Evolutionary conservation across 345 rosid genomes (phyloP).

Genomic region (Gossypioides kirkii): DNA sequence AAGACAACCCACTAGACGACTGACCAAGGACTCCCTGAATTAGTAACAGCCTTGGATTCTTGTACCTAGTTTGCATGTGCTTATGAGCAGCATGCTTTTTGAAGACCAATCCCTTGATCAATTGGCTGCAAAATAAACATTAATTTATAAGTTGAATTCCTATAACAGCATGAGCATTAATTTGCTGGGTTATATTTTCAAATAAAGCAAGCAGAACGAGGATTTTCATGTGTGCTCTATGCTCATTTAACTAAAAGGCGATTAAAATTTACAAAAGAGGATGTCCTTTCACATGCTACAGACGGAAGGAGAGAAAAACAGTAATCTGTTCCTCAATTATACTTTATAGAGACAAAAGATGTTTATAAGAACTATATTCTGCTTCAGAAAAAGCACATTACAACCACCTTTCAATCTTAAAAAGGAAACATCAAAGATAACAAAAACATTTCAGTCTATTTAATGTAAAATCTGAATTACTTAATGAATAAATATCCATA

Average conservation of each 20-base stretch:
- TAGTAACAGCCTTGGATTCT: slow-evolving; percentile 70
- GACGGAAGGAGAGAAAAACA: background rate
- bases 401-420: background rate
- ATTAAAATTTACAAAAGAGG: background rate
- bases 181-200: background rate
- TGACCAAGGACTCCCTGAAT: slow-evolving; percentile 69
- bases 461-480: slow-evolving; percentile 4
- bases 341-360: background rate
- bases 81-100: slow-evolving; percentile 96
- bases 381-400: background rate
- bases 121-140: slow-evolving; percentile 51
- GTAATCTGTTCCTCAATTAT: background rate
- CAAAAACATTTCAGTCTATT: background rate
- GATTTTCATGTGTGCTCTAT: background rate
- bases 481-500: background rate
- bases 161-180: background rate
- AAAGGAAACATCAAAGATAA: background rate
- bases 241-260: background rate
- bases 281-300: background rate
- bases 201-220: background rate
- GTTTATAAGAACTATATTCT: slow-evolving; percentile 6
- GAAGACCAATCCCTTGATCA: slow-evolving; percentile 82
- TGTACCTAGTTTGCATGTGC: slow-evolving; percentile 81
- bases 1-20: slow-evolving; percentile 69
- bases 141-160: background rate